phyloP scores from a whole-genome alignment of 2,329 filamentous ascomycete species.

The Aspergillus sp. region DNA sequence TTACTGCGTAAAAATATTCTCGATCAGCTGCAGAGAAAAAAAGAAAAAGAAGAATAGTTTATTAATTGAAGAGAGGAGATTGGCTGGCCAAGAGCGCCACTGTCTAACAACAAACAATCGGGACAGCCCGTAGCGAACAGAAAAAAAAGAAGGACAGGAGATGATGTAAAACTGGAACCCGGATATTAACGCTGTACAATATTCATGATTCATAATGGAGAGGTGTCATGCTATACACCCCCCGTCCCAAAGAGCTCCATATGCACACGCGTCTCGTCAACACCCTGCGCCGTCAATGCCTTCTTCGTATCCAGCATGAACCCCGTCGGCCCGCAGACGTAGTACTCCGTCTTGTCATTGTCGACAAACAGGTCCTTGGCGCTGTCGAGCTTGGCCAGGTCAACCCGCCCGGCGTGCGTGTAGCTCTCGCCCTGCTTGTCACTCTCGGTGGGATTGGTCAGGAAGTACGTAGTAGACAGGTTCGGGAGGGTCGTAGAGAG shows the following conservation, averaged over 20 bases:
- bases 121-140: neutral
- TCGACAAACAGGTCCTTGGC: conserved; percentile 57
- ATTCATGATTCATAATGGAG: too few relatives aligned
- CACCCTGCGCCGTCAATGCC: conserved; percentile 56
- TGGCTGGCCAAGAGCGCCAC: neutral
- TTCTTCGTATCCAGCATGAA: conserved; percentile 67
- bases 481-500: conserved; percentile 47
- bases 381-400: conserved; percentile 56
- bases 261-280: conserved; percentile 59
- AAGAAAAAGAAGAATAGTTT: too few relatives aligned
- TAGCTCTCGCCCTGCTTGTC: conserved; percentile 59
- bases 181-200: too few relatives aligned
- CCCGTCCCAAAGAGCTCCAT: conserved; percentile 70
- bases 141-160: too few relatives aligned
- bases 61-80: neutral
- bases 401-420: conserved; percentile 58
- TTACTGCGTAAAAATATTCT: neutral
- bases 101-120: neutral
- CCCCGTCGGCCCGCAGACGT: conserved; percentile 66
- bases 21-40: too few relatives aligned
- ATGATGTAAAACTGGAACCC: too few relatives aligned
- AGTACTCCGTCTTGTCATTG: conserved; percentile 62
- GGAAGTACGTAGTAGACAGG: conserved; percentile 59
- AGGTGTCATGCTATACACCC: conserved; percentile 19
- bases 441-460: conserved; percentile 49